These are phyloP conservation scores for Chaetomium globosum DNA, from an alignment of 2,329 filamentous ascomycete genomes.

Conservation along the genomic window DNA sequence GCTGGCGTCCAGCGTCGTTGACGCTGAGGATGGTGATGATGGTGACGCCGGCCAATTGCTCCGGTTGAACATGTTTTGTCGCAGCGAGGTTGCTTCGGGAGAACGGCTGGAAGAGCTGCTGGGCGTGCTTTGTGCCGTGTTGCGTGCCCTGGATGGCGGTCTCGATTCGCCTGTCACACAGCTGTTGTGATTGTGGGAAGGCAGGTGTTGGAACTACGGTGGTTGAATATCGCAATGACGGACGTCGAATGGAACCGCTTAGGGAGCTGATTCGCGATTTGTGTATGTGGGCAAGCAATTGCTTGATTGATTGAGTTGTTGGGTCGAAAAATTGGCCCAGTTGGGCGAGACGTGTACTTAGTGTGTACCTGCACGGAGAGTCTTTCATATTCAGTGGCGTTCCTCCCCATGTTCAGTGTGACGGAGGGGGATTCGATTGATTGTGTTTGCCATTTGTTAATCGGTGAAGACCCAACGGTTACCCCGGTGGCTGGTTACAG, in stretches of 20 bases:
- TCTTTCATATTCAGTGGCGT: too few species aligned
- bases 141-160: slow-evolving; percentile 4
- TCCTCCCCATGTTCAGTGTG: too few species aligned
- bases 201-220: slow-evolving; percentile 1
- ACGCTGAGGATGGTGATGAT: background rate
- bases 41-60: slow-evolving; percentile 4
- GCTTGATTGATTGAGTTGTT: slow-evolving; percentile 13
- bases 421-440: too few species aligned
- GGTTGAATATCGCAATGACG: slow-evolving; percentile 5
- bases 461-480: too few species aligned
- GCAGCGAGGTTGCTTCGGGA: slow-evolving; percentile 1
- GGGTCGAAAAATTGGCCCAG: slow-evolving; percentile 4
- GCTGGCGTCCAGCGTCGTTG: slow-evolving; percentile 5
- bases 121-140: slow-evolving; percentile 8
- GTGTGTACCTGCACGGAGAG: too few species aligned
- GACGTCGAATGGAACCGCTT: slow-evolving; percentile 1
- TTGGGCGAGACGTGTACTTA: slow-evolving; percentile 2
- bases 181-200: background rate
- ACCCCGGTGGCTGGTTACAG: too few species aligned
- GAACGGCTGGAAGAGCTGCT: slow-evolving; percentile 8
- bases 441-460: too few species aligned
- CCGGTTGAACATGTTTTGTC: slow-evolving; percentile 4
- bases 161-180: background rate
- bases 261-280: background rate
- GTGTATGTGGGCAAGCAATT: slow-evolving; percentile 7